These are phyloP conservation scores for Rachicladosporium sp. DNA, from an alignment of 2,329 filamentous ascomycete species.

Conservation along the genomic window DNA sequence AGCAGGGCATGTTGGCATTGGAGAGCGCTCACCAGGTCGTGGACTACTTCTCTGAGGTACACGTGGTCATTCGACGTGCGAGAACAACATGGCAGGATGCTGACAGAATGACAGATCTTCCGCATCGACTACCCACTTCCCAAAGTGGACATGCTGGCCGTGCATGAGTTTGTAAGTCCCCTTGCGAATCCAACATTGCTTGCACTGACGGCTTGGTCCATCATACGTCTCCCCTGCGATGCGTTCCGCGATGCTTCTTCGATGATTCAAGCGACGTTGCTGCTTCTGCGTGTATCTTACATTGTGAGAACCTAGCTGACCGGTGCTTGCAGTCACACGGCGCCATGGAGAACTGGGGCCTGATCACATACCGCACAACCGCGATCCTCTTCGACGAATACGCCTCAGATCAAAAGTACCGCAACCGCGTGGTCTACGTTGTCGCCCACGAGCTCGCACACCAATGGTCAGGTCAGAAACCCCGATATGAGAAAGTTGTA, in stretches of 20 bases:
- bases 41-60: slow-evolving; percentile 80
- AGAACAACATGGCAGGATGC: slow-evolving; percentile 1
- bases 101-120: slow-evolving; percentile 46
- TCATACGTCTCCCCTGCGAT: slow-evolving; percentile 26
- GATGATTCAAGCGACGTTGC: too few species aligned
- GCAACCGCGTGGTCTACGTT: slow-evolving; percentile 89
- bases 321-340: slow-evolving; percentile 44
- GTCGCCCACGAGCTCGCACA: slow-evolving; percentile 96
- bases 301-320: slow-evolving; percentile 30
- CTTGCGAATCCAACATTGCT: neutral
- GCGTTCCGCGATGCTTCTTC: neutral
- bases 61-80: neutral
- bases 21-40: slow-evolving; percentile 87
- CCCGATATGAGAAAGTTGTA: too few species aligned
- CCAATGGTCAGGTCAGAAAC: slow-evolving; percentile 48
- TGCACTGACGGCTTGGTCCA: slow-evolving; percentile 24
- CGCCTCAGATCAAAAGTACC: slow-evolving; percentile 78
- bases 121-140: slow-evolving; percentile 85
- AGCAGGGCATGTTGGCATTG: slow-evolving; percentile 80
- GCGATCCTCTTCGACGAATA: slow-evolving; percentile 93
- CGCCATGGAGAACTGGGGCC: slow-evolving; percentile 93
- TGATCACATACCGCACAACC: slow-evolving; percentile 85
- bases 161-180: slow-evolving; percentile 72
- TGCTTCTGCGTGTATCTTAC: too few species aligned
- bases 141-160: slow-evolving; percentile 80